Base-by-base conservation (phyloP, 2,329 filamentous ascomycete genomes). In the Pezicula radicicola region DNA sequence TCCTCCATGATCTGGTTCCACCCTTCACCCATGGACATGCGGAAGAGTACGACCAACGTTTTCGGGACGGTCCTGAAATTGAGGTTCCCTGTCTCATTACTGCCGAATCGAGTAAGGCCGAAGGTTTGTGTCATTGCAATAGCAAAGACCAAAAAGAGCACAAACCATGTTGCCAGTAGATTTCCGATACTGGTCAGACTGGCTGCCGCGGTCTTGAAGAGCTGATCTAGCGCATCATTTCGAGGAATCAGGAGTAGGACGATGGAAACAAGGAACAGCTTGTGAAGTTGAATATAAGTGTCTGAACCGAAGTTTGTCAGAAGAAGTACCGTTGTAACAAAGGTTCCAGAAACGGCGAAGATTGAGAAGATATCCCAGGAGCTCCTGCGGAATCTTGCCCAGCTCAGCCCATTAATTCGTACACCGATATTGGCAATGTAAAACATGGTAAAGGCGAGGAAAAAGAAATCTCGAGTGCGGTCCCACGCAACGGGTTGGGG, bases 1-100 rank as follows among this genome's bases (percentile, higher is more conserved):
- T 99, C 93, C 74, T 96, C 91, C 94, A 99, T 99, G 55, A 97
- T 77, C 61, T 89, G 73, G 67, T 99, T 99, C 94, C 94, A 99
- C 16, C 91, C 92, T 72, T 99, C 94, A 50, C 94, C 94, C 55
- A 88, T 87, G 72, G 91, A 96, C 78, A 90, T 94, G 39, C 90
- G 84, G 73, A 97, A 99, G 3, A 99, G 81, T 25, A 99, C 75
- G 54, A 99, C 94, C 28, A 99, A 78, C 1, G 94, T 91, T 66
- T 96, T 96, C 0, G 94, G 92, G 0, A 99, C 92, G 5, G 87
- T 95, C 49, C 94, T 85, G 69, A 99, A 93, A 68, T 99, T 99
- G 68, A 93, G 74, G 64, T 97, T 93, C 64, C 81, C 84, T 48
- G 74, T 82, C 65, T 91, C 90, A 28, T 85, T 77, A 0, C 68